A percentile compares a stretch with the other conserved stretches of the same genome.
Evolutionary conservation across 805 yeast genomes (phyloP).

Genomic region (Starmerella davenportii): DNA sequence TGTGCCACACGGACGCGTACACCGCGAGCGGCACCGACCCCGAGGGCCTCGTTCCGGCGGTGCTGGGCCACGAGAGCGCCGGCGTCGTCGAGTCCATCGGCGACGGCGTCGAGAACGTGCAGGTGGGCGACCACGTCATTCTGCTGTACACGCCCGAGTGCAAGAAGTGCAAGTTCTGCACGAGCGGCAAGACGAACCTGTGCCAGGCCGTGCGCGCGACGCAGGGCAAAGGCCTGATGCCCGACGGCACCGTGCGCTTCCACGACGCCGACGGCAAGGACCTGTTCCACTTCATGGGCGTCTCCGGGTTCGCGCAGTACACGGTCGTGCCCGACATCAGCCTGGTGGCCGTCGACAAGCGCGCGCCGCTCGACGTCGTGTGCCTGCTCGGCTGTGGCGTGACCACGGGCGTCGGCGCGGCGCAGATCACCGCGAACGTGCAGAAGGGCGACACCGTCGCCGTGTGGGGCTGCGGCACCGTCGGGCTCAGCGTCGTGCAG

Average conservation of each 20-base stretch:
- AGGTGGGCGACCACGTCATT: conserved; percentile 84
- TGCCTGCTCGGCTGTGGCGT: conserved; percentile 96
- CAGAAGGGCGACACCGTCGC: conserved; percentile 86
- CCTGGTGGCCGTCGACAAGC: conserved; percentile 73
- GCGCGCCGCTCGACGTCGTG: conserved; percentile 69
- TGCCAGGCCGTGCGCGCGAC: conserved; percentile 93
- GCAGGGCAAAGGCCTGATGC: conserved; percentile 97
- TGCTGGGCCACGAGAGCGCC: conserved; percentile 97
- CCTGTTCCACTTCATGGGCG: conserved; percentile 89
- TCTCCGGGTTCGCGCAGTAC: conserved; percentile 91
- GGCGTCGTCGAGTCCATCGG: conserved; percentile 93
- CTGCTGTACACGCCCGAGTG: conserved; percentile 96
- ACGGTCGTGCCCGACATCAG: conserved; percentile 97
- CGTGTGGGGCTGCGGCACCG: conserved; percentile 95
- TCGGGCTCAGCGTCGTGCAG: conserved; percentile 88
- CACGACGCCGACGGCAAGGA: conserved; percentile 51
- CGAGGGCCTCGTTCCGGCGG: conserved; percentile 85
- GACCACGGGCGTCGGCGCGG: conserved; percentile 97
- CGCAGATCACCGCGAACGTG: conserved; percentile 80
- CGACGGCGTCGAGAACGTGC: conserved; percentile 78
- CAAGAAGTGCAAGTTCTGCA: conserved; percentile 84
- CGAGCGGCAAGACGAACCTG: conserved; percentile 85
- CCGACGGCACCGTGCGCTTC: conserved; percentile 92
- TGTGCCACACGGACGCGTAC: conserved; percentile 97
- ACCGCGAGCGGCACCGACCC: conserved; percentile 89